These are phyloP conservation scores for Clitopilus passeckerianus DNA, from an alignment of 768 basidiomycete genomes.

Conservation along the genomic window DNA sequence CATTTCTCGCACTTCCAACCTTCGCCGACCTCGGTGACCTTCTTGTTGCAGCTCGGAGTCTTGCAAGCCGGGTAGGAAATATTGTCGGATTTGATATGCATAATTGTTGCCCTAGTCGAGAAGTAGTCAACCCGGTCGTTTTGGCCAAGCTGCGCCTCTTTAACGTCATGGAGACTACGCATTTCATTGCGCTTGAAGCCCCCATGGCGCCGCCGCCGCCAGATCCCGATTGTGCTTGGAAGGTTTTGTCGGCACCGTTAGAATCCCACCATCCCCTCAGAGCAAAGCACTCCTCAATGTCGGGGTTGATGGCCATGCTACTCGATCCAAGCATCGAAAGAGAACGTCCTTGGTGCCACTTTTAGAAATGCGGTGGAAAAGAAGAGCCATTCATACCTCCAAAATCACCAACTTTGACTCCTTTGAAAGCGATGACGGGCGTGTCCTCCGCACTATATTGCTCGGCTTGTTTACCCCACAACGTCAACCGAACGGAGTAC, in stretches of 20 bases:
- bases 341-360: conserved; percentile 57
- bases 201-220: conserved; percentile 30
- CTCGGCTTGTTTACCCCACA: conserved; percentile 97
- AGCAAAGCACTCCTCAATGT: conserved; percentile 82
- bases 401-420: conserved; percentile 90
- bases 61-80: conserved; percentile 89
- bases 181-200: conserved; percentile 70
- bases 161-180: conserved; percentile 71
- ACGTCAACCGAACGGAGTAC: conserved; percentile 75
- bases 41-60: conserved; percentile 80
- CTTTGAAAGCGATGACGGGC: conserved; percentile 89
- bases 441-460: conserved; percentile 52
- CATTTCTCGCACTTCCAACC: conserved; percentile 97
- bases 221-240: conserved; percentile 64
- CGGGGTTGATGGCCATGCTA: conserved; percentile 81
- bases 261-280: conserved; percentile 93
- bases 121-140: conserved; percentile 80
- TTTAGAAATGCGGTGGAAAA: neutral
- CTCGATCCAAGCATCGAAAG: conserved; percentile 82
- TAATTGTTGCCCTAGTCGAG: conserved; percentile 74
- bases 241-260: conserved; percentile 54
- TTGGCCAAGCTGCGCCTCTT: conserved; percentile 69
- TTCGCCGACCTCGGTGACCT: conserved; percentile 64
- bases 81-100: conserved; percentile 81
- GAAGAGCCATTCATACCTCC: conserved; percentile 44